A percentile compares a stretch with the other conserved stretches of the same genome.
Evolutionary conservation across 163 green algal species (phyloP).

Genomic region (Scenedesmus sp.): DNA sequence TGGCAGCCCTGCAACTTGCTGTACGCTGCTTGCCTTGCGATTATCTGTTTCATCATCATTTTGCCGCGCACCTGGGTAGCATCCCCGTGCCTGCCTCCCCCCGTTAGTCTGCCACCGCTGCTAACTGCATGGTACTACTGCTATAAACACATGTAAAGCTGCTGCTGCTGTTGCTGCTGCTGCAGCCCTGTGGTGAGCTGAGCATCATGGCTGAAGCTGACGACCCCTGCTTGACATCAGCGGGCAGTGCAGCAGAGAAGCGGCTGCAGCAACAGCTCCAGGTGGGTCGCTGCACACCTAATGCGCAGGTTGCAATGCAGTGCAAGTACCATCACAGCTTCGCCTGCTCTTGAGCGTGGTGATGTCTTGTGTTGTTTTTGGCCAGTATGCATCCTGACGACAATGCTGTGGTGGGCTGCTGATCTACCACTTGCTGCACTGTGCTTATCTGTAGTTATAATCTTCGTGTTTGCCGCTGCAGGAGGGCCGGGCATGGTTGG

Average conservation of each 20-base stretch:
- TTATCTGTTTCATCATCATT: no score
- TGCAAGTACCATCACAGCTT: background rate
- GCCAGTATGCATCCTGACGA: no score
- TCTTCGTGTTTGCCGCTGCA: background rate
- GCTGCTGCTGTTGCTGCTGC: background rate
- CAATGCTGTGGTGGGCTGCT: no score
- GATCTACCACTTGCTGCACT: background rate
- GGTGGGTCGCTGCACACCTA: background rate
- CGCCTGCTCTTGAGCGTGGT: background rate
- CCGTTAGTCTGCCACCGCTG: background rate
- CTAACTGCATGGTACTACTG: background rate
- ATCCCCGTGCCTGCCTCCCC: no score
- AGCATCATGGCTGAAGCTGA: constrained; percentile 66
- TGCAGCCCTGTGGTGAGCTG: constrained; percentile 57
- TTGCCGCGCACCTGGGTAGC: no score
- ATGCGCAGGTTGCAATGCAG: background rate
- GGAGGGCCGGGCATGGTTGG: constrained; percentile 53
- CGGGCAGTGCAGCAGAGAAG: constrained; percentile 60
- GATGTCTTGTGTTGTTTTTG: background rate
- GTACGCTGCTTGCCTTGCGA: no score
- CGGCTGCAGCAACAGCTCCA: constrained; percentile 63
- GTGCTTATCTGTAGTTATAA: background rate
- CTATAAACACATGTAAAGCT: background rate
- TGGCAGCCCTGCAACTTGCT: no score
- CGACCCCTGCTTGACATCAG: constrained; percentile 53